Evolutionary conservation across 345 rosid species (phyloP).

Genomic region (Psidium guajava): DNA sequence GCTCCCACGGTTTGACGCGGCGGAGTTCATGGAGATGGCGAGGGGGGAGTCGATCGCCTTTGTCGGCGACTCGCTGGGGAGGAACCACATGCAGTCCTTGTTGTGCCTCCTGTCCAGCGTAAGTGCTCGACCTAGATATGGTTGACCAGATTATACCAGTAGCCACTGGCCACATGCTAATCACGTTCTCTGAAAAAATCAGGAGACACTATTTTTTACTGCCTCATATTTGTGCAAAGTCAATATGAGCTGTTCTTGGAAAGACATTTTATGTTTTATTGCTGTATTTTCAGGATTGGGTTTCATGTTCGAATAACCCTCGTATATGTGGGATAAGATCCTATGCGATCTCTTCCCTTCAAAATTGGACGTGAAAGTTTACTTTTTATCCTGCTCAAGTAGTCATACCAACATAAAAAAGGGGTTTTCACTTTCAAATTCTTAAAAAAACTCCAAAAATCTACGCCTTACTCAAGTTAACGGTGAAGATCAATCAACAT

Average conservation of each 20-base stretch:
- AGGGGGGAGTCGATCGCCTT: constrained; percentile 33
- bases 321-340: too few relatives aligned
- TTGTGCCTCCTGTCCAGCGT: constrained; percentile 26
- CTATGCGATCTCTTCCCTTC: too few relatives aligned
- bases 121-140: not conserved
- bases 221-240: not conserved
- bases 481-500: too few relatives aligned
- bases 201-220: not conserved
- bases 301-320: too few relatives aligned
- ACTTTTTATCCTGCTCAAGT: too few relatives aligned
- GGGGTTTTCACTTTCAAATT: too few relatives aligned
- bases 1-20: constrained; percentile 17
- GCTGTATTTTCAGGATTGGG: too few relatives aligned
- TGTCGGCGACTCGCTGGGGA: constrained; percentile 37
- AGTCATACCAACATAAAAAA: too few relatives aligned
- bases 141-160: not conserved
- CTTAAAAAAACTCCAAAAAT: too few relatives aligned
- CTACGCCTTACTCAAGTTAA: too few relatives aligned
- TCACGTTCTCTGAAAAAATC: not conserved
- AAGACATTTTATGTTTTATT: not conserved
- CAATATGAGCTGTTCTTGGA: not conserved
- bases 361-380: too few relatives aligned
- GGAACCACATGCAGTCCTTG: constrained; percentile 42
- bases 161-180: not conserved
- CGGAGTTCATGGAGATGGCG: constrained; percentile 19